Percentiles rank a stretch among this genome's conserved stretches.
Evolutionary conservation across 2,329 filamentous ascomycete genomes (phyloP).

Genomic region (Fusarium citri): DNA sequence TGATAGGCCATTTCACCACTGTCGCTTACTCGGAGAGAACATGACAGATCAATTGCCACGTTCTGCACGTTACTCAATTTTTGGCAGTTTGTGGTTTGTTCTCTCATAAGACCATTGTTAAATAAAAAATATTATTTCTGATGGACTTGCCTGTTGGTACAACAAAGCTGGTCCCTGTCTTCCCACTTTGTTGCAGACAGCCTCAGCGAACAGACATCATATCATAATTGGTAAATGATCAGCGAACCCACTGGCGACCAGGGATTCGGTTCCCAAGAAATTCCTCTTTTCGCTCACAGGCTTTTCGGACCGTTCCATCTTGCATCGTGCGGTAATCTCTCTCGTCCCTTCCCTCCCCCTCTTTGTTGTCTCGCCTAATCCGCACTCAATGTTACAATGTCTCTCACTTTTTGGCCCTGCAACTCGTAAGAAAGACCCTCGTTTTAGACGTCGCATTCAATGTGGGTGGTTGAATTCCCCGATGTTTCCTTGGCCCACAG

Average conservation of each 20-base stretch:
- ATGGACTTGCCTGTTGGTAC: conserved; percentile 2
- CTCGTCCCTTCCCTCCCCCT: not conserved
- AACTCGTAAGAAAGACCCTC: not conserved
- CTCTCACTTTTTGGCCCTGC: not conserved
- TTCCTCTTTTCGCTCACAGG: not conserved
- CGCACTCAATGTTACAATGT: not conserved
- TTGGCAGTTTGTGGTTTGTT: not conserved
- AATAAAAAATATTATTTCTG: too few species aligned
- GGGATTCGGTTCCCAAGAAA: not conserved
- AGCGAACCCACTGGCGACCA: not conserved
- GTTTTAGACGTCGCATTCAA: conserved; percentile 7
- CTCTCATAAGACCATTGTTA: too few species aligned
- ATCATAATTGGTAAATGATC: conserved; percentile 7
- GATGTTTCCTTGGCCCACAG: conserved; percentile 8
- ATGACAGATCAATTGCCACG: conserved; percentile 3
- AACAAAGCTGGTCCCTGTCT: conserved; percentile 10
- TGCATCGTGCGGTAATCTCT: conserved; percentile 6
- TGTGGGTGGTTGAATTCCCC: conserved; percentile 5
- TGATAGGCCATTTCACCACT: not conserved
- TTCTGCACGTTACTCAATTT: not conserved
- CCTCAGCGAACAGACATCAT: not conserved
- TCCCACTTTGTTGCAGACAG: conserved; percentile 4
- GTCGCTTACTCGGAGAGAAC: not conserved
- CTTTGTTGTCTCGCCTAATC: not conserved
- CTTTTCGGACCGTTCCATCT: conserved; percentile 17